Conservation (phyloP, 1,284 basidiomycete genomes). For the Anthracocystis walkeri region DNA sequence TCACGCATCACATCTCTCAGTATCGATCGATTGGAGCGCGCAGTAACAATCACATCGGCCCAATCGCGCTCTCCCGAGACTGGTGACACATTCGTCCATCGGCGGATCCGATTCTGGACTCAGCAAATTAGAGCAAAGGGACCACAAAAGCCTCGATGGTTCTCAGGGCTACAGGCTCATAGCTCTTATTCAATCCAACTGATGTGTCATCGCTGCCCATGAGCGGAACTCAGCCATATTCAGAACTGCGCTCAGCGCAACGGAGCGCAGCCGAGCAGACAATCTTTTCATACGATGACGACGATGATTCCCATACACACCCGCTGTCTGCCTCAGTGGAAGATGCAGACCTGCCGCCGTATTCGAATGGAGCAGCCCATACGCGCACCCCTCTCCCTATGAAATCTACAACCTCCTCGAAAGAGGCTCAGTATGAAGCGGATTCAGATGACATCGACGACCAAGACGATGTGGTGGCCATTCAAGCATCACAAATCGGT, state of each 20-base stretch:
- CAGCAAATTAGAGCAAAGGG: background rate
- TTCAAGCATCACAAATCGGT: constrained; percentile 41
- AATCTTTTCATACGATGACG: constrained; percentile 30
- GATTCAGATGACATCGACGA: constrained; percentile 67
- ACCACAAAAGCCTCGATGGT: constrained; percentile 1
- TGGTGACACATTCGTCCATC: background rate
- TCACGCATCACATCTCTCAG: background rate
- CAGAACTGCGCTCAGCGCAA: constrained; percentile 7
- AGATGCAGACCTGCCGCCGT: constrained; percentile 21
- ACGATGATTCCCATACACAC: constrained; percentile 5
- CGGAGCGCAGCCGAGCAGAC: constrained; percentile 5
- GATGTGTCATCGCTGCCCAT: constrained; percentile 5
- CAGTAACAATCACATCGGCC: background rate
- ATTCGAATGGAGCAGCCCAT: constrained; percentile 15
- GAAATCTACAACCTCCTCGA: constrained; percentile 61
- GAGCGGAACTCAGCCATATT: constrained; percentile 11
- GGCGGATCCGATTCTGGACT: background rate
- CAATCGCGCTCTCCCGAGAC: background rate
- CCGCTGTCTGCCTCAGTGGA: background rate
- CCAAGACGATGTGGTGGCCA: constrained; percentile 32
- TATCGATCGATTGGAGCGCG: background rate
- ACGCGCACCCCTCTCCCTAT: constrained; percentile 37
- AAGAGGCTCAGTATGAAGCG: constrained; percentile 69
- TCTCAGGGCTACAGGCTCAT: background rate
- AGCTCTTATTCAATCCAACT: constrained; percentile 4